A percentile compares a stretch with the other conserved stretches of the same genome.
Conservation (phyloP, 352 stramenopile genomes). For the Aphanomyces stellatus region DNA sequence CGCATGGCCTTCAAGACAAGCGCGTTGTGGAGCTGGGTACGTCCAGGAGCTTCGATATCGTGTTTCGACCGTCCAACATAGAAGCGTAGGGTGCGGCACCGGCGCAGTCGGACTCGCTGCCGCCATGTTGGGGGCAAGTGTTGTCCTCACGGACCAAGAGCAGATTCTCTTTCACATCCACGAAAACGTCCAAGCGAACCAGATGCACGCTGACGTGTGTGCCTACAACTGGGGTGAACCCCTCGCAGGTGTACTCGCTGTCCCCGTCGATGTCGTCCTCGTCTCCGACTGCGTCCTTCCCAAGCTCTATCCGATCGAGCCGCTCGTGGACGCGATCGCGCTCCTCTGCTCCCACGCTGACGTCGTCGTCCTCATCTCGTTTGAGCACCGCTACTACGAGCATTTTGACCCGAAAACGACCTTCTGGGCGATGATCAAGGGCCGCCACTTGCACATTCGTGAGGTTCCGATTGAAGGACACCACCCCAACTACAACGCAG, state of each 20-base stretch:
- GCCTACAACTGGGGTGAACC: constrained; percentile 86
- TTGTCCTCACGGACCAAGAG: constrained; percentile 88
- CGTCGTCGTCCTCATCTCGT: constrained; percentile 73
- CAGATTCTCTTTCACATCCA: constrained; percentile 84
- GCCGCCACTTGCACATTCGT: constrained; percentile 38
- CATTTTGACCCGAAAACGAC: constrained; percentile 67
- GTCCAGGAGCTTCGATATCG: background rate
- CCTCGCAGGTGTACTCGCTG: constrained; percentile 22
- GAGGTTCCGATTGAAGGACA: constrained; percentile 45
- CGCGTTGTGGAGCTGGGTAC: constrained; percentile 86
- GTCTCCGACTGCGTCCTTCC: constrained; percentile 94
- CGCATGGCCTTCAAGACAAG: constrained; percentile 24
- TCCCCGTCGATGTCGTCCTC: constrained; percentile 64
- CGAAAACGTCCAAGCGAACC: constrained; percentile 67
- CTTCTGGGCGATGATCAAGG: constrained; percentile 68
- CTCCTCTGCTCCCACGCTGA: constrained; percentile 40
- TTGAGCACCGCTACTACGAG: constrained; percentile 79
- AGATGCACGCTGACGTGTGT: constrained; percentile 47
- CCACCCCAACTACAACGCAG: constrained; percentile 61
- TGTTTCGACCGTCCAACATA: background rate
- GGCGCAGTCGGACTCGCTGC: constrained; percentile 85
- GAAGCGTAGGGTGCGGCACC: constrained; percentile 49
- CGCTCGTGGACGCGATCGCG: constrained; percentile 84
- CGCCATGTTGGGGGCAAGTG: constrained; percentile 74
- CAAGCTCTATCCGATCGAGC: constrained; percentile 93